Evolutionary conservation across 2,329 filamentous ascomycete species (phyloP).

Genomic region (Mycosphaerella sp.): DNA sequence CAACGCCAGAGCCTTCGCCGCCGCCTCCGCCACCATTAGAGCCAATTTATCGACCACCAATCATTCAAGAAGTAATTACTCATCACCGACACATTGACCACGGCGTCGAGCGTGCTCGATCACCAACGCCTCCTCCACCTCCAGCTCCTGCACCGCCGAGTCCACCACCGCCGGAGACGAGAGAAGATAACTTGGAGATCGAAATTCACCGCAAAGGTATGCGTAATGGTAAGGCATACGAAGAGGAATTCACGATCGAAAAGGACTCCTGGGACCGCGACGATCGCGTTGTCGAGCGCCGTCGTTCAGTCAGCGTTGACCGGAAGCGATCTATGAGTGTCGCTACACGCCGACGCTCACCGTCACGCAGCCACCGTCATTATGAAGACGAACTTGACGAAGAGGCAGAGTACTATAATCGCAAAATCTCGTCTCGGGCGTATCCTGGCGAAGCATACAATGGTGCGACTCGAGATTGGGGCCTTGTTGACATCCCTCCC

Average conservation of each 20-base stretch:
- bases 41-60: conserved; percentile 67
- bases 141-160: conserved; percentile 44
- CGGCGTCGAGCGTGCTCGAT: conserved; percentile 48
- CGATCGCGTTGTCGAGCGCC: conserved; percentile 26
- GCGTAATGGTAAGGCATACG: conserved; percentile 45
- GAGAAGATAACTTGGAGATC: conserved; percentile 51
- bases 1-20: conserved; percentile 47
- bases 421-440: conserved; percentile 62
- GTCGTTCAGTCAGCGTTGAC: conserved; percentile 28
- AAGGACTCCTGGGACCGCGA: conserved; percentile 45
- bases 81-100: conserved; percentile 85
- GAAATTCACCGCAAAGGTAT: conserved; percentile 48
- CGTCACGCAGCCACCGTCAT: conserved; percentile 40
- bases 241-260: conserved; percentile 63
- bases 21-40: conserved; percentile 49
- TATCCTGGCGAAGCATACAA: conserved; percentile 67
- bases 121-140: conserved; percentile 40
- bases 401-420: conserved; percentile 58
- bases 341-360: conserved; percentile 36
- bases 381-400: conserved; percentile 48
- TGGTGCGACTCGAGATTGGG: conserved; percentile 70
- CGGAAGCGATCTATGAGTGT: conserved; percentile 23
- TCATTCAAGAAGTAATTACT: conserved; percentile 83
- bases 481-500: conserved; percentile 75
- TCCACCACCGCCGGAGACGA: conserved; percentile 13